phyloP scores from a whole-genome alignment of 140 eudicot genomes.

The Cichorium intybus region DNA sequence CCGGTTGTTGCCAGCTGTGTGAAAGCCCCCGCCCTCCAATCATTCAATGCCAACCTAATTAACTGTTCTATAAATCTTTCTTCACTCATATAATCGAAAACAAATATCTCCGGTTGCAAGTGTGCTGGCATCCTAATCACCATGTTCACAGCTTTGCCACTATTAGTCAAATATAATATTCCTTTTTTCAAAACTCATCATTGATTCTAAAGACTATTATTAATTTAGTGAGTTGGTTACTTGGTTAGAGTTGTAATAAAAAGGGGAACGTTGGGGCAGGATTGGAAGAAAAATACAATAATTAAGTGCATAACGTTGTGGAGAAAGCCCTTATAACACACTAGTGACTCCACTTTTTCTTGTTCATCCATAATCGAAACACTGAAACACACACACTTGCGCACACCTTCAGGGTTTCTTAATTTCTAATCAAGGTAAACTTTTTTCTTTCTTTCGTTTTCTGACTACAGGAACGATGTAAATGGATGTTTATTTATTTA shows the following conservation, averaged over 20 bases:
- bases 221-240: neutral
- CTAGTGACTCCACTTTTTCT: conserved; percentile 30
- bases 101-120: conserved; percentile 13
- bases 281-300: conserved; percentile 27
- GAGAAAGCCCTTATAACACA: conserved; percentile 27
- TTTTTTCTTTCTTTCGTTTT: neutral
- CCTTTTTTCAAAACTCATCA: neutral
- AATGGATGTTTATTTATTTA: neutral
- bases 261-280: conserved; percentile 21
- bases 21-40: conserved; percentile 24
- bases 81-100: neutral
- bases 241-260: conserved; percentile 11
- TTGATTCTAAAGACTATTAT: neutral
- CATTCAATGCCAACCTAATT: conserved; percentile 29
- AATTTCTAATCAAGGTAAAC: conserved; percentile 26
- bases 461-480: neutral
- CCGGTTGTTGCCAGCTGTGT: conserved; percentile 26
- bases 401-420: conserved; percentile 1
- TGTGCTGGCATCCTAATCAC: conserved; percentile 19
- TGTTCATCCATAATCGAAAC: conserved; percentile 19
- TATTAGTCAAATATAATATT: neutral
- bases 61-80: neutral
- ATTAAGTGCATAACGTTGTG: conserved; percentile 25
- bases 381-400: neutral
- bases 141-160: conserved; percentile 1